Percentiles rank a stretch among this genome's conserved stretches.
These are phyloP conservation scores for Epichloe glyceriae DNA, from an alignment of 2,329 filamentous ascomycete genomes.

Conservation along the genomic window DNA sequence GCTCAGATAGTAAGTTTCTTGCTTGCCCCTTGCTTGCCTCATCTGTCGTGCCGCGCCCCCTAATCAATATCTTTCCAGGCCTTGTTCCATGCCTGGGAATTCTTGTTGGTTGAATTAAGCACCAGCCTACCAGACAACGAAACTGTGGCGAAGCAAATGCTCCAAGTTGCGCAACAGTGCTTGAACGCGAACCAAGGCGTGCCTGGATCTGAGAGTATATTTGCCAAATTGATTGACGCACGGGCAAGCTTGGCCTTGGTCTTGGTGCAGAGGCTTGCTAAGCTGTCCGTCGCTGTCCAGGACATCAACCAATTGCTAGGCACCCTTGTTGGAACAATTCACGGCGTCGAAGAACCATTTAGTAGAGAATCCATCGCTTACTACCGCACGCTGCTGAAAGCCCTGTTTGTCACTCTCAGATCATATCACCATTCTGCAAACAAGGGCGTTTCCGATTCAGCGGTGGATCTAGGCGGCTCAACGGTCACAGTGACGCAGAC, in stretches of 20 bases:
- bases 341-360: constrained; percentile 41
- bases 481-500: constrained; percentile 40
- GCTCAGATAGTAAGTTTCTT: constrained; percentile 62
- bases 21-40: neutral
- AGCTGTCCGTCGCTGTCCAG: constrained; percentile 34
- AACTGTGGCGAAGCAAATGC: constrained; percentile 53
- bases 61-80: constrained; percentile 32
- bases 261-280: constrained; percentile 66
- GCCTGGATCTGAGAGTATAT: constrained; percentile 67
- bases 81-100: constrained; percentile 81
- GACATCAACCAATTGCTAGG: constrained; percentile 39
- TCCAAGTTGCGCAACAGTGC: constrained; percentile 64
- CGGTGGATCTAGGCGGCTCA: constrained; percentile 20
- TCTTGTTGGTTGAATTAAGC: constrained; percentile 72
- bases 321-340: constrained; percentile 39
- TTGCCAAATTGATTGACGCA: constrained; percentile 60
- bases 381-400: constrained; percentile 71
- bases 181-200: constrained; percentile 62
- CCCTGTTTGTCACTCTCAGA: constrained; percentile 71
- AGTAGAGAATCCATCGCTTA: constrained; percentile 45
- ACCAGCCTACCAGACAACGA: constrained; percentile 41
- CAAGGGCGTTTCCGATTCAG: constrained; percentile 18
- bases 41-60: neutral
- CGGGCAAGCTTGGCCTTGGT: constrained; percentile 73
- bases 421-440: constrained; percentile 37